Base-by-base conservation (phyloP, 768 basidiomycete species). In the Leccinellum albellum region DNA sequence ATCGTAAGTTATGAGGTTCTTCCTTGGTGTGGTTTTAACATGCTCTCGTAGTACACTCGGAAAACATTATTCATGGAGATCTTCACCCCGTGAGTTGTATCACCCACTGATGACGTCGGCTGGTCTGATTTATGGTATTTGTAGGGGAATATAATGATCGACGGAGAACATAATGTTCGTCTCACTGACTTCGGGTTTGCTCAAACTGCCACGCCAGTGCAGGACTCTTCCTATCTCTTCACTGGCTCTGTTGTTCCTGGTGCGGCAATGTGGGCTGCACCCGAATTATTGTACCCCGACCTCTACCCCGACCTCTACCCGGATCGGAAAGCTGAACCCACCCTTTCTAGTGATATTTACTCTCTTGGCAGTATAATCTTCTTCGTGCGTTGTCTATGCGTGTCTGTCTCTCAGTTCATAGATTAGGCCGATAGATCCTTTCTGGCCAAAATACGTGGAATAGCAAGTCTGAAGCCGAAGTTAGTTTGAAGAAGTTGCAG, bases 141-240 rank as follows among this genome's bases (percentile, higher is more conserved):
- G 6, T n/a, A 59, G 58, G 29, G 10, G 1, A 59, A 59, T 35
- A 49, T 59, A 2, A 6, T 59, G 24, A 48, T 59, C 7, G 58
- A 59, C 5, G n/a, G 4, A 1, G 21, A 58, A 1, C 3, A 52
- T 13, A 51, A 52, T 10, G 23, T 51, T 0, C 56, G 56, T 24
- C 24, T 59, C 10, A 52, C 58, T 2, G 58, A 58, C 29, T 28
- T 59, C 28, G 58, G 58, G 1, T 44, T 57, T 13, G 40, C 58
- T 49, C 58, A 24, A 13, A 35, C 51, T 23, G 50, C 44, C 23
- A 33, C 3, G 17, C n/a, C n/a, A 3, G 13, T 35, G 17, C 33
- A 51, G 44, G 28, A 33, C 2, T 29, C 23, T 23, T 7, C 24
- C 2, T 59, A 59, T 13, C 58, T 60, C 10, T 26, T 10, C 1